These are phyloP conservation scores for Zygoascus sp. DNA, from an alignment of 1,139 yeast genomes.

Conservation along the genomic window DNA sequence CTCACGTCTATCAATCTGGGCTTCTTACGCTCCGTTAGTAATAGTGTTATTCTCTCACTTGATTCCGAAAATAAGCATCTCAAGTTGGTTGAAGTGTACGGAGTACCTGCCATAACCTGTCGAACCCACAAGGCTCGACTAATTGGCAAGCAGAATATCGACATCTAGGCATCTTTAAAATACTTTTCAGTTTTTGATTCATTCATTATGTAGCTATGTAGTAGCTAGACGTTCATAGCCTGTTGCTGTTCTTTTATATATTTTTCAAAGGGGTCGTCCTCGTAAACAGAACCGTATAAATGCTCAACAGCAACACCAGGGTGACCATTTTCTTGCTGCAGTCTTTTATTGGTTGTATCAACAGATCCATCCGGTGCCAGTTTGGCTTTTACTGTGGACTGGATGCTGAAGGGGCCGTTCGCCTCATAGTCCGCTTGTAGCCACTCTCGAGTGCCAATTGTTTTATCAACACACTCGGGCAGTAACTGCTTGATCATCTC, in stretches of 20 bases:
- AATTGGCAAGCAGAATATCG: slow-evolving; percentile 45
- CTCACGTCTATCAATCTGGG: slow-evolving; percentile 67
- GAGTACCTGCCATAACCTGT: slow-evolving; percentile 64
- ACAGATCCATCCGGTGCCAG: slow-evolving; percentile 22
- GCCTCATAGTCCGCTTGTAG: slow-evolving; percentile 35
- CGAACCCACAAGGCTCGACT: slow-evolving; percentile 42
- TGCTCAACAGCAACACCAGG: slow-evolving; percentile 33
- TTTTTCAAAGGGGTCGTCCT: slow-evolving; percentile 18
- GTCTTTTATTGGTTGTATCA: slow-evolving; percentile 21
- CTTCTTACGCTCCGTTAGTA: slow-evolving; percentile 70
- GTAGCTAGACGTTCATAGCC: not conserved
- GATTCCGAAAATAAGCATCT: slow-evolving; percentile 57
- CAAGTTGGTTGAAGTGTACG: slow-evolving; percentile 69
- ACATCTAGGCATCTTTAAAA: not conserved
- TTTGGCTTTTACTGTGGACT: slow-evolving; percentile 20
- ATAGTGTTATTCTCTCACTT: slow-evolving; percentile 51
- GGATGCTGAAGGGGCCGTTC: slow-evolving; percentile 33
- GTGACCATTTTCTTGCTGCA: slow-evolving; percentile 32
- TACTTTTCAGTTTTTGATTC: not conserved
- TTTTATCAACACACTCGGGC: slow-evolving; percentile 29
- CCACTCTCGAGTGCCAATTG: slow-evolving; percentile 28
- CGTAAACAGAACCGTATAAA: slow-evolving; percentile 13
- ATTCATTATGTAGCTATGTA: not conserved
- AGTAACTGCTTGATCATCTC: slow-evolving; percentile 29
- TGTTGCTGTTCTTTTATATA: slow-evolving; percentile 18